Conservation (phyloP, 305 asterid genomes). For the Caryopteris hybrid region DNA sequence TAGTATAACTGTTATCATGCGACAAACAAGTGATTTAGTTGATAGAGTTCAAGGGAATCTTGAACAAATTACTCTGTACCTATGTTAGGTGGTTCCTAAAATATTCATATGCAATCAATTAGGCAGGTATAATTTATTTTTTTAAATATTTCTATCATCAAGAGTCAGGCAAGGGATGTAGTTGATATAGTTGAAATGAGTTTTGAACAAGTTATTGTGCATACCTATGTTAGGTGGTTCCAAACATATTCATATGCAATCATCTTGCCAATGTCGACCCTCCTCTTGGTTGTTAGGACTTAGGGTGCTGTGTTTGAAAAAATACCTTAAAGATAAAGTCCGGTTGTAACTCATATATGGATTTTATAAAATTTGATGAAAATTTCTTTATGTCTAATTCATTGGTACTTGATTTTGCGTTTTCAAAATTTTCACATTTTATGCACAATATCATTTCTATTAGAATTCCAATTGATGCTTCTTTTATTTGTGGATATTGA, state of each 20-base stretch:
- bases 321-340: background rate
- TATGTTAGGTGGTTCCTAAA: background rate
- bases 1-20: too few relatives aligned
- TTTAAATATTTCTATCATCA: background rate
- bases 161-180: background rate
- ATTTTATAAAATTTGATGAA: background rate
- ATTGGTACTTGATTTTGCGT: background rate
- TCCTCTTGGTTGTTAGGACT: background rate
- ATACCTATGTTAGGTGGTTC: background rate
- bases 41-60: background rate
- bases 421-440: background rate
- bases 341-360: background rate
- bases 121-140: too few relatives aligned
- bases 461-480: background rate
- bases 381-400: background rate
- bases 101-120: background rate
- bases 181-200: background rate
- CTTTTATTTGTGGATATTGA: background rate
- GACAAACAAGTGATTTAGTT: background rate
- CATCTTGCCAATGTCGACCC: background rate
- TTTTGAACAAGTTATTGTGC: background rate
- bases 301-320: background rate
- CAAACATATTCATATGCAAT: background rate
- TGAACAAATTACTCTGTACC: background rate
- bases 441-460: background rate